These are phyloP conservation scores for Cyberlindnera saturnus DNA, from an alignment of 805 yeast genomes.

Conservation along the genomic window DNA sequence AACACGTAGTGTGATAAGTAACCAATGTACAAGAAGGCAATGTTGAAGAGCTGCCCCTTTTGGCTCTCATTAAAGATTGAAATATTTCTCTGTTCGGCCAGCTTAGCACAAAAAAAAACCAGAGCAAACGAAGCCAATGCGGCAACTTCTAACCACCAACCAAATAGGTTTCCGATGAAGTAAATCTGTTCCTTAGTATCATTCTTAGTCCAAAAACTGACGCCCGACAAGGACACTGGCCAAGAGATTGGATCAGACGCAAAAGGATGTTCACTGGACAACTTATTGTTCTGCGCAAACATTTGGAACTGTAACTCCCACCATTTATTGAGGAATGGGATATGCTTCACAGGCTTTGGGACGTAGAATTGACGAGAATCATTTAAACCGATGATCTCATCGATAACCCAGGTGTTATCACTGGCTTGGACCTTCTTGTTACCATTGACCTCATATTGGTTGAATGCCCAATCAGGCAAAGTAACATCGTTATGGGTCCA, in stretches of 20 bases:
- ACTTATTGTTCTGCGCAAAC: constrained; percentile 89
- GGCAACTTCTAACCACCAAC: constrained; percentile 80
- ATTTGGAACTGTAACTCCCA: constrained; percentile 79
- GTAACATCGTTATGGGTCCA: constrained; percentile 84
- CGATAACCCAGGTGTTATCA: constrained; percentile 72
- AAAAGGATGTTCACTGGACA: constrained; percentile 88
- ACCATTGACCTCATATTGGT: constrained; percentile 93
- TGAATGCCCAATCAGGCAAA: constrained; percentile 93
- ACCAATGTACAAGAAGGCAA: constrained; percentile 79
- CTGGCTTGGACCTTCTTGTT: constrained; percentile 70
- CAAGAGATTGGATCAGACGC: constrained; percentile 88
- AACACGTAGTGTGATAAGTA: constrained; percentile 91
- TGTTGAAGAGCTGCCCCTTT: constrained; percentile 68
- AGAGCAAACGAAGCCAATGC: constrained; percentile 60
- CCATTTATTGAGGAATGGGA: constrained; percentile 84
- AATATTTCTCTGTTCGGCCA: constrained; percentile 68
- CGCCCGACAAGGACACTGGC: constrained; percentile 89
- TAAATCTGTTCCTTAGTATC: constrained; percentile 70
- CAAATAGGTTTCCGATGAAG: constrained; percentile 84
- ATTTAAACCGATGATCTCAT: constrained; percentile 55
- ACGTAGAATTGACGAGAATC: constrained; percentile 59
- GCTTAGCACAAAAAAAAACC: constrained; percentile 63
- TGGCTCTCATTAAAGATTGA: constrained; percentile 52
- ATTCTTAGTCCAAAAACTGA: constrained; percentile 88
- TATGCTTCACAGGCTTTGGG: constrained; percentile 54